Percentiles rank a stretch among this genome's conserved stretches.
Conservation (phyloP, 202 grass and related monocot genomes). For the Setaria viridis region DNA sequence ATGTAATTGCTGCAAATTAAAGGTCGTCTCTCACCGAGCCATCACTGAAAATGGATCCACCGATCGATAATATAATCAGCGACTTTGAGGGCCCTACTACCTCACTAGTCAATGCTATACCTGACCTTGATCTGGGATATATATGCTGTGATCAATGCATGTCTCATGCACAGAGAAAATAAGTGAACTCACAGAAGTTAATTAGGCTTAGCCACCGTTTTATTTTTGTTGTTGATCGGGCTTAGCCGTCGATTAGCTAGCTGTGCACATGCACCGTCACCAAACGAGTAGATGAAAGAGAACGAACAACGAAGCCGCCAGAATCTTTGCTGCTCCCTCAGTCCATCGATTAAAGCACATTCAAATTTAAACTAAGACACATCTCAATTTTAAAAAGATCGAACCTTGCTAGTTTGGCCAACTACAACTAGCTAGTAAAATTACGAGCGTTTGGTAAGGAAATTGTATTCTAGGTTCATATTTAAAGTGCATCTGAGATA, state of each 20-base stretch:
- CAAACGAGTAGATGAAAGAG: not conserved
- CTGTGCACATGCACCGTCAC: not conserved
- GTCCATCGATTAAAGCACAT: not conserved
- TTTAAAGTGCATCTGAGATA: not conserved
- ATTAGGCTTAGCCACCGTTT: not conserved
- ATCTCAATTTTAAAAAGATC: not conserved
- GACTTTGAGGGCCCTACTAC: no score
- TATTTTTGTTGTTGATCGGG: no score
- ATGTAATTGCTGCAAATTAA: no score
- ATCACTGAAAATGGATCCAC: no score
- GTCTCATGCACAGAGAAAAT: not conserved
- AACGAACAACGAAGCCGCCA: not conserved
- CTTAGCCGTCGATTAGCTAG: conserved; percentile 14
- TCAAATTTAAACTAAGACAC: not conserved
- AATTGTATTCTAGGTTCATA: not conserved
- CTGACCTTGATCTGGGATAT: not conserved
- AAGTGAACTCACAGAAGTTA: not conserved
- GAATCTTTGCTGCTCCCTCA: not conserved
- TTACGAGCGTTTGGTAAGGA: not conserved
- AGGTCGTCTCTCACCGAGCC: no score
- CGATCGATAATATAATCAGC: no score
- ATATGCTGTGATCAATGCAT: not conserved
- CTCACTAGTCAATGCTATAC: not conserved
- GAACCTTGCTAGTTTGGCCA: not conserved
- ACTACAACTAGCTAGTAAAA: not conserved